Conservation (phyloP, 2,329 filamentous ascomycete genomes). For the Penicillium vulpinum region DNA sequence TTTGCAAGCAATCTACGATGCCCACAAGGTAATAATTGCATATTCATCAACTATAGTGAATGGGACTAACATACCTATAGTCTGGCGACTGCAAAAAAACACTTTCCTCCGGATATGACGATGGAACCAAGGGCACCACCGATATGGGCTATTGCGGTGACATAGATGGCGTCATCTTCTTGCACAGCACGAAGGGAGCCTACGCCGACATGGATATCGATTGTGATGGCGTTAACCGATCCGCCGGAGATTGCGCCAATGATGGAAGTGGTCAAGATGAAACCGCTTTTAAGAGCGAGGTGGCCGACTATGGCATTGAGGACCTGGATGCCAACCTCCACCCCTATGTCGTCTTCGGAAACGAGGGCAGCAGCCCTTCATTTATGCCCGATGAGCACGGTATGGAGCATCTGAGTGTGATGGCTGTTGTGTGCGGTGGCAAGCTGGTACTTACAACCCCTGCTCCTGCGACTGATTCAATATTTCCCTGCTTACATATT, state of each 20-base stretch:
- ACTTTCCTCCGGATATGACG: slow-evolving; percentile 22
- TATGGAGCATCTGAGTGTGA: slow-evolving; percentile 54
- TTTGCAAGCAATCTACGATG: slow-evolving; percentile 20
- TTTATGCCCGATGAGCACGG: slow-evolving; percentile 48
- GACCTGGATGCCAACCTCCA: slow-evolving; percentile 56
- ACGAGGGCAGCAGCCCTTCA: slow-evolving; percentile 29
- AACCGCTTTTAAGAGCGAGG: slow-evolving; percentile 50
- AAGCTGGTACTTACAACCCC: slow-evolving; percentile 43
- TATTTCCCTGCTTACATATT: background rate
- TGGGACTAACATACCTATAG: background rate
- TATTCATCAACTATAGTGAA: background rate
- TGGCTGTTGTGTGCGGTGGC: slow-evolving; percentile 56
- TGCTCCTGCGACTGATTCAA: slow-evolving; percentile 41
- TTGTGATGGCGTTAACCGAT: slow-evolving; percentile 55
- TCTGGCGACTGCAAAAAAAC: slow-evolving; percentile 20
- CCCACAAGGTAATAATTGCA: slow-evolving; percentile 16
- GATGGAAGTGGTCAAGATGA: slow-evolving; percentile 43
- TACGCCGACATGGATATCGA: slow-evolving; percentile 61
- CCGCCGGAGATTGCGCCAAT: slow-evolving; percentile 49
- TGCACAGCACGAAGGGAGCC: slow-evolving; percentile 43
- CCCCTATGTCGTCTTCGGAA: slow-evolving; percentile 57
- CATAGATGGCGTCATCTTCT: slow-evolving; percentile 50
- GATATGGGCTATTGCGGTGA: slow-evolving; percentile 52
- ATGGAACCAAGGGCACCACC: slow-evolving; percentile 15
- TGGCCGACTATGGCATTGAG: slow-evolving; percentile 44